These are phyloP conservation scores for Angomonas desouzai DNA, from an alignment of 208 protist genomes.

Conservation along the genomic window DNA sequence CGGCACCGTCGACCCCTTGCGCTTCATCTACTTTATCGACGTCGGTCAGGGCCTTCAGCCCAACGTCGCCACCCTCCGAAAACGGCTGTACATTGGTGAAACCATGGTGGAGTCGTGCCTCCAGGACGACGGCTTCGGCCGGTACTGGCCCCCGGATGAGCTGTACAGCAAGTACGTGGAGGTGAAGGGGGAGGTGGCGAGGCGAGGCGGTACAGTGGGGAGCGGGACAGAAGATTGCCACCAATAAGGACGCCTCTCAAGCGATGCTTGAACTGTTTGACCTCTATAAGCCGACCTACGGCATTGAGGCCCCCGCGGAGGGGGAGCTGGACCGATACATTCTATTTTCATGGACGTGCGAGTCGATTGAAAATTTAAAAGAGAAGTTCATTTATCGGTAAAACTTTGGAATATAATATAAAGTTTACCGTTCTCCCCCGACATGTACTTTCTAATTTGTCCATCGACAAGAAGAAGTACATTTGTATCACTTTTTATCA, in stretches of 20 bases:
- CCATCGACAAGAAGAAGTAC: too few species aligned
- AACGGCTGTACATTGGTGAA: constrained; percentile 61
- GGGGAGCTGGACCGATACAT: constrained; percentile 39
- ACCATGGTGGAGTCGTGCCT: constrained; percentile 76
- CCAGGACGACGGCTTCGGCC: constrained; percentile 79
- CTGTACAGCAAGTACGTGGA: constrained; percentile 79
- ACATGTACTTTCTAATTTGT: too few species aligned
- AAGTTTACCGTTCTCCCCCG: too few species aligned
- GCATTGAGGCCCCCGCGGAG: constrained; percentile 28
- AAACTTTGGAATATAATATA: too few species aligned
- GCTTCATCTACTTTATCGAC: constrained; percentile 82
- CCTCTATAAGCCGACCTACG: constrained; percentile 56
- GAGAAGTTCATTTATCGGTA: constrained; percentile 43
- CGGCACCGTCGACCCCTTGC: constrained; percentile 17
- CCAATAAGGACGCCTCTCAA: constrained; percentile 38
- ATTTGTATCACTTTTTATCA: constrained; percentile 12
- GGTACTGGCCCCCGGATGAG: constrained; percentile 79
- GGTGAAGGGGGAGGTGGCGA: constrained; percentile 33
- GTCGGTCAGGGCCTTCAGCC: constrained; percentile 82
- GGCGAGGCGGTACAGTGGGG: constrained; percentile 52
- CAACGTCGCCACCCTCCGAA: constrained; percentile 36
- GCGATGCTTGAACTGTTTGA: constrained; percentile 61
- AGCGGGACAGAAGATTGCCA: constrained; percentile 30
- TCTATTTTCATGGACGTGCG: constrained; percentile 44
- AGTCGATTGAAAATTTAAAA: constrained; percentile 25